Conservation (phyloP, 2,329 filamentous ascomycete species). For the Fusarium sp. region DNA sequence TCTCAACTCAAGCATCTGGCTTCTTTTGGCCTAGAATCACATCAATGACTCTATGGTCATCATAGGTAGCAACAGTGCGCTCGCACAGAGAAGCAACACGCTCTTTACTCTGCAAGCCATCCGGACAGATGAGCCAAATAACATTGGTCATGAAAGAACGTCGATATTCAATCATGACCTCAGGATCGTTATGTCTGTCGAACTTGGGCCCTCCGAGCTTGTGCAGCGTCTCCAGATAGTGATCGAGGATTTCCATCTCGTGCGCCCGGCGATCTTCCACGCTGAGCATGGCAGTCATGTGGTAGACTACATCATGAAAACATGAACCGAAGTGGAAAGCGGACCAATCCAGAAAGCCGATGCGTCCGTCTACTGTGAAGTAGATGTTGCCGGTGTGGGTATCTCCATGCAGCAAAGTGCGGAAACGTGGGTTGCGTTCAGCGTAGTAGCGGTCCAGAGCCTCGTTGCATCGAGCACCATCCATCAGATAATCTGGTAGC, state of each 20-base stretch:
- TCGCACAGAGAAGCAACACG: slow-evolving; percentile 52
- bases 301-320: slow-evolving; percentile 60
- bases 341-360: slow-evolving; percentile 60
- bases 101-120: slow-evolving; percentile 53
- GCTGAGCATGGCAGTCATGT: slow-evolving; percentile 55
- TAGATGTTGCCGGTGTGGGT: slow-evolving; percentile 61
- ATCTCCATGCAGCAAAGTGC: slow-evolving; percentile 59
- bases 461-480: slow-evolving; percentile 52
- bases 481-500: slow-evolving; percentile 56
- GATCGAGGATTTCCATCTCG: slow-evolving; percentile 52
- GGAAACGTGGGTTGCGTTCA: slow-evolving; percentile 55
- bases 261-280: slow-evolving; percentile 57
- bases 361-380: slow-evolving; percentile 53
- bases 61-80: slow-evolving; percentile 53
- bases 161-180: slow-evolving; percentile 48
- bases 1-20: background rate
- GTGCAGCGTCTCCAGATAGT: slow-evolving; percentile 38
- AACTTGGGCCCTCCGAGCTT: slow-evolving; percentile 32
- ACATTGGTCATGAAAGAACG: slow-evolving; percentile 47
- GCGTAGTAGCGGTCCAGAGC: slow-evolving; percentile 56
- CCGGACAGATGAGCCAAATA: slow-evolving; percentile 45
- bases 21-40: slow-evolving; percentile 30
- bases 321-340: slow-evolving; percentile 57
- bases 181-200: slow-evolving; percentile 35
- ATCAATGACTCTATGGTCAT: slow-evolving; percentile 57